Evolutionary conservation across 306 rosid species (phyloP).

Genomic region (Malus sieversii): DNA sequence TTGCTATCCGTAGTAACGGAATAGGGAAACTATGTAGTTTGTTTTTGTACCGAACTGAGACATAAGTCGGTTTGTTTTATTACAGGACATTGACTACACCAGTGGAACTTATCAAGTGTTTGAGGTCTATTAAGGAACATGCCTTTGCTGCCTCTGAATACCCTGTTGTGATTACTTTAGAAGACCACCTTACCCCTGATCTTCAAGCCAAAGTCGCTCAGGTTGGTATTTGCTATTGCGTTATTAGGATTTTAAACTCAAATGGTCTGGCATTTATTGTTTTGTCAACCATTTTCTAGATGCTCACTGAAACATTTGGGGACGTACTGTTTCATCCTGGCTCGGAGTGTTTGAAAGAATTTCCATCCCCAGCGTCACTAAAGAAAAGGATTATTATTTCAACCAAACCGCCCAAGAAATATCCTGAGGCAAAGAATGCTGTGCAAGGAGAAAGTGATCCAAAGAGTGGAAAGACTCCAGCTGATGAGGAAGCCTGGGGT

Average conservation of each 20-base stretch:
- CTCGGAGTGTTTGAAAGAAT: conserved; percentile 63
- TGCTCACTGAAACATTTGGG: conserved; percentile 71
- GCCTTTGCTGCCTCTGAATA: conserved; percentile 79
- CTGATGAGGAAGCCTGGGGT: conserved; percentile 83
- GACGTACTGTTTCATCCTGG: conserved; percentile 64
- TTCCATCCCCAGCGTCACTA: conserved; percentile 86
- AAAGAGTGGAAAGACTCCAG: conserved; percentile 33
- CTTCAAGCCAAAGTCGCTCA: conserved; percentile 94
- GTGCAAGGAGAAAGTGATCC: conserved; percentile 43
- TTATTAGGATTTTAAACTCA: conserved; percentile 3
- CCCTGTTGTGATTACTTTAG: conserved; percentile 89
- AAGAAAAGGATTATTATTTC: conserved; percentile 78
- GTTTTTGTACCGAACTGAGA: background rate
- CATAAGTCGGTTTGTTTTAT: background rate
- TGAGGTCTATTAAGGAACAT: conserved; percentile 70
- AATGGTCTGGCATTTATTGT: conserved; percentile 15
- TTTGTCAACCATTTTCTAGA: conserved; percentile 43
- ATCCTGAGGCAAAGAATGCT: conserved; percentile 60
- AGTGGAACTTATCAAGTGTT: conserved; percentile 79
- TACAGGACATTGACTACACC: conserved; percentile 90
- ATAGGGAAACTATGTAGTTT: background rate
- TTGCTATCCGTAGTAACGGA: too few relatives aligned
- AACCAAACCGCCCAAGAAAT: conserved; percentile 97
- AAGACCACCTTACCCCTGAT: conserved; percentile 86
- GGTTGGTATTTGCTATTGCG: conserved; percentile 35